A percentile compares a stretch with the other conserved stretches of the same genome.
Evolutionary conservation across 2,329 filamentous ascomycete species (phyloP).

Genomic region (Sporothrix curviconia): DNA sequence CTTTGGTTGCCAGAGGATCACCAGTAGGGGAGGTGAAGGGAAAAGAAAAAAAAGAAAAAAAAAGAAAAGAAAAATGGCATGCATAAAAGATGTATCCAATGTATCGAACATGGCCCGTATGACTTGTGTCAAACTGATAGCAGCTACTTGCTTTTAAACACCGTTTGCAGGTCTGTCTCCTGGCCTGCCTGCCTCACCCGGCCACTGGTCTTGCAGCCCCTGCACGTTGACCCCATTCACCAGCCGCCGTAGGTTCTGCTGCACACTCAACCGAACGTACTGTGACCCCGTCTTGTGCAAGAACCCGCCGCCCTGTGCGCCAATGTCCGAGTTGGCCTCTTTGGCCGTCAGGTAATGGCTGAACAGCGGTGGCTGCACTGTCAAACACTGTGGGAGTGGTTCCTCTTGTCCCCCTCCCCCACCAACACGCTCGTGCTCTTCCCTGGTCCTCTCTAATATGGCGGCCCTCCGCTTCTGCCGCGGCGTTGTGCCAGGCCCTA

Average conservation of each 20-base stretch:
- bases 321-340: slow-evolving; percentile 25
- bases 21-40: not conserved
- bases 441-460: too few species aligned
- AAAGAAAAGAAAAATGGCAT: not conserved
- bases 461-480: too few species aligned
- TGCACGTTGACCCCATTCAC: slow-evolving; percentile 16
- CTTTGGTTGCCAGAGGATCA: not conserved
- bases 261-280: slow-evolving; percentile 25
- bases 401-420: not conserved
- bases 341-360: slow-evolving; percentile 24
- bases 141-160: too few species aligned
- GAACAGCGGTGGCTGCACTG: slow-evolving; percentile 27
- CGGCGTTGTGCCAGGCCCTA: not conserved
- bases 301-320: slow-evolving; percentile 25
- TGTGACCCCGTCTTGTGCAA: slow-evolving; percentile 23
- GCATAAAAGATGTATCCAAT: not conserved
- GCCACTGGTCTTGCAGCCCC: slow-evolving; percentile 24
- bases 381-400: slow-evolving; percentile 22
- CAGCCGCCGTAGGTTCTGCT: slow-evolving; percentile 24
- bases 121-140: too few species aligned
- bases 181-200: slow-evolving; percentile 3
- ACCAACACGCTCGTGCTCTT: not conserved
- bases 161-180: too few species aligned
- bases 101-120: too few species aligned
- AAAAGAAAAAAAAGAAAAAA: not conserved